These are phyloP conservation scores for Sporothrix phasma DNA, from an alignment of 2,329 filamentous ascomycete genomes.

Conservation along the genomic window DNA sequence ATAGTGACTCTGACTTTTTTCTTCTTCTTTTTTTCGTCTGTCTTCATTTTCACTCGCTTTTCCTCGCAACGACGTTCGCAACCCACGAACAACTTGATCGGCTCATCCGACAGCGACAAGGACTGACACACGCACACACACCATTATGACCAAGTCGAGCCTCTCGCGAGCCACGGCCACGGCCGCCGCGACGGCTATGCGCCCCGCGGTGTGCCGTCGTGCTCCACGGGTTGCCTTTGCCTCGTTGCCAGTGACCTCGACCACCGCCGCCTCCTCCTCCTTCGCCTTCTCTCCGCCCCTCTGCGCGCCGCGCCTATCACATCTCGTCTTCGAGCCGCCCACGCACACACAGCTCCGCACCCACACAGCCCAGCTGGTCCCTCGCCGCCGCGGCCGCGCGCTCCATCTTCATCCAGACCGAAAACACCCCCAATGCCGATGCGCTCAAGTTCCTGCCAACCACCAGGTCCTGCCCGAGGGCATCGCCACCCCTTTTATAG, in stretches of 20 bases:
- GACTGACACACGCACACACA: neutral
- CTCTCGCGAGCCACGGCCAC: slow-evolving; percentile 18
- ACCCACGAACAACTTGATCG: neutral
- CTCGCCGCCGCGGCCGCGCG: slow-evolving; percentile 37
- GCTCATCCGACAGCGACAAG: neutral
- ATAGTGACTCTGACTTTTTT: neutral
- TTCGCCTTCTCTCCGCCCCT: neutral
- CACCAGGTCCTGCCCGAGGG: slow-evolving; percentile 69
- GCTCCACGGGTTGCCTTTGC: slow-evolving; percentile 13
- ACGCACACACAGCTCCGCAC: slow-evolving; percentile 19
- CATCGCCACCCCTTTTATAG: slow-evolving; percentile 68
- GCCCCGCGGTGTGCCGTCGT: slow-evolving; percentile 17
- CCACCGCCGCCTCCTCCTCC: neutral
- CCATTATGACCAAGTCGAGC: slow-evolving; percentile 22
- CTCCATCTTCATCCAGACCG: slow-evolving; percentile 96
- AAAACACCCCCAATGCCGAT: slow-evolving; percentile 88
- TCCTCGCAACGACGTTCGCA: neutral
- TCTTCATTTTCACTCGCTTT: neutral
- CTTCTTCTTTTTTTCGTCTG: neutral
- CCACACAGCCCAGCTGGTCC: slow-evolving; percentile 13
- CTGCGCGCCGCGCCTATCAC: slow-evolving; percentile 10
- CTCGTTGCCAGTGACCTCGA: slow-evolving; percentile 2
- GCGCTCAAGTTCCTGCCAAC: slow-evolving; percentile 92
- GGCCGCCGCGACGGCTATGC: slow-evolving; percentile 16
- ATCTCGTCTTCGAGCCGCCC: slow-evolving; percentile 18